Base-by-base conservation (phyloP, 2,329 filamentous ascomycete genomes). In the Diplodia mutila region DNA sequence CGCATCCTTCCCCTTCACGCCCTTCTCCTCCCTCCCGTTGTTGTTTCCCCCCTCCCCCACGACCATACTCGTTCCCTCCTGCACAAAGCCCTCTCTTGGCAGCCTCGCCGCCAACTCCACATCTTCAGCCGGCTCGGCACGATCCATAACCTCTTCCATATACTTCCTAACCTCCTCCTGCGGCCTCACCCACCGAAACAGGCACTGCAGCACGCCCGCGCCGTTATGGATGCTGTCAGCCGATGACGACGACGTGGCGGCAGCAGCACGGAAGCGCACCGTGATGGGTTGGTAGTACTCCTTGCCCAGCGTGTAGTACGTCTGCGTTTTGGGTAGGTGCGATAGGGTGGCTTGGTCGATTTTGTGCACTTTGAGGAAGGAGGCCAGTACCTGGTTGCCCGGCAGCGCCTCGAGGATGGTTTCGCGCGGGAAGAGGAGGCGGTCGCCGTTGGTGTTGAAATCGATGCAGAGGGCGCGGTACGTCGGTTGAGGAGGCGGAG, bases 401-500 rank as follows among this genome's bases (percentile, higher is more conserved):
- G 84, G 83, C 1, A 89, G 80, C 73, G 87, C 89, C 75, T 95
- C 91, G 61, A 94, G 77, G 39, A 94, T 90, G 77, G 89, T 91
- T 75, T 91, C 90, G 71, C 89, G 91, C 2, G 92, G 92, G 70
- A 95, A 94, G 57, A 92, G 80, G 75, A 91, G 94, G 29, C 91
- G 86, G 76, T 94, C 91, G 54, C 90, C 91, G 51, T 77, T 77
- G n/a, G 77, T 77, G 63, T 79, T 73, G 65, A 80, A 80, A 29
- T 78, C 76, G 65, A 80, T 78, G 18, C 78, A 73, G 25, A 80
- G 69, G 1, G 70, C 79, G 21, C 66, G 66, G 46, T 68, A 65
- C 6, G 67, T 34, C 2, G 29, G 61, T 23, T 68, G 67, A 16
- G 48, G 49, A 7, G 67, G 61, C 21, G 55, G 66, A 3, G 42